Evolutionary conservation across 495 filamentous ascomycete species (phyloP), one percentile per base, ranked within the genome.

Genomic region (Aspergillus kassunensis): DNA sequence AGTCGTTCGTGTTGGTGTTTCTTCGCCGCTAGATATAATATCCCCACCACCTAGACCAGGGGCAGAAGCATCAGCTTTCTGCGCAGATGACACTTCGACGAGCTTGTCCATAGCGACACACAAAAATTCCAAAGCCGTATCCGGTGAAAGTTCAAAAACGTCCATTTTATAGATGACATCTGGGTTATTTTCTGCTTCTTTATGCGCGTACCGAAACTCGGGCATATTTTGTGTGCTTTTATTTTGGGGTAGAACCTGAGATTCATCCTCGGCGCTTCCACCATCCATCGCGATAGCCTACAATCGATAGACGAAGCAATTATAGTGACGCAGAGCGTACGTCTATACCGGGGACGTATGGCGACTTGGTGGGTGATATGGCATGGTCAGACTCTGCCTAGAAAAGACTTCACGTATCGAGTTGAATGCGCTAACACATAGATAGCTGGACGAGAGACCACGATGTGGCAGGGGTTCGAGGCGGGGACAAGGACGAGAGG

Each of bases 101-200:
- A 98, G 75, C 12, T 80, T 75, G 56, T 95, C 87, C 50, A 97
- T 71, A 23, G 85, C 82, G 20, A 78, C 70, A 39, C 82, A 82
- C 4, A 98, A 78, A 45, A 96, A 72, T 54, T 86, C 87, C 56
- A 98, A 72, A n/a, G 92, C 92, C 0, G 81, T 80, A 23, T 83
- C 75, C 1, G 90, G 83, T 0, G 80, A 67, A 31, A 98, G 75
- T 19, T 81, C 80, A 68, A 88, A 88, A 47, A 96, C 80, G 60
- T 90, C 86, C 20, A 51, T 39, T 12, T 45, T 55, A 3, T 16
- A 43, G 46, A 59, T 44, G 20, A 45, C 44, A 24, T 20, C 34
- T 25, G 40, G 15, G 15, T 51, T 34, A n/a, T 43, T 2, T 12
- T 21, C 31, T 12, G 31, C 29, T 29, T 25, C 23, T 4, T 49